Evolutionary conservation across 2,329 filamentous ascomycete species (phyloP).

Genomic region (Diaporthe eres): DNA sequence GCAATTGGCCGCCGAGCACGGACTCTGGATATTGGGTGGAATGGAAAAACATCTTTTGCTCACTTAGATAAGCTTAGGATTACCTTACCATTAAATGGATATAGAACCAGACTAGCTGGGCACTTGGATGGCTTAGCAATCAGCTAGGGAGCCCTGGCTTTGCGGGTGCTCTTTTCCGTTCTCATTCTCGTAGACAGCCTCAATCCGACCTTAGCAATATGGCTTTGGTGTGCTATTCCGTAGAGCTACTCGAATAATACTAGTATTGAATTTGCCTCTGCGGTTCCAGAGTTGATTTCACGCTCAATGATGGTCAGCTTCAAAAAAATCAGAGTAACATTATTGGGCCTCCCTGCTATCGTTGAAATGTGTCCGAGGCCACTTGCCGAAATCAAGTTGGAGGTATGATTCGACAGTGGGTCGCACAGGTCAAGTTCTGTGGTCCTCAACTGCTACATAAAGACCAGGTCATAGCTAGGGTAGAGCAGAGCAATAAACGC

Average conservation of each 20-base stretch:
- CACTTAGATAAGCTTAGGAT: too few relatives aligned
- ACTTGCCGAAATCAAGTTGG: neutral
- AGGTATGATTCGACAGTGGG: neutral
- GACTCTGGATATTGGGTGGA: neutral
- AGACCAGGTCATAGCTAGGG: neutral
- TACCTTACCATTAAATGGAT: neutral
- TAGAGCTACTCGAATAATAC: neutral
- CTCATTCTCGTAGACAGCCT: neutral
- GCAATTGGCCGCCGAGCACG: too few relatives aligned
- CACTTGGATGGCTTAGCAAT: neutral
- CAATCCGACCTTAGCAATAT: neutral
- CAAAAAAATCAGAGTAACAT: neutral
- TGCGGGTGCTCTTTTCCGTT: neutral
- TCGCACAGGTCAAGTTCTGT: too few relatives aligned
- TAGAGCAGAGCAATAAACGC: neutral
- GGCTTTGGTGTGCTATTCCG: neutral
- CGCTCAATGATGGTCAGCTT: neutral
- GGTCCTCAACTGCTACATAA: neutral
- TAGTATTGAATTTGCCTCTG: neutral
- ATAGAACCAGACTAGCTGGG: neutral
- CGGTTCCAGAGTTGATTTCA: neutral
- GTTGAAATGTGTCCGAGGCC: neutral
- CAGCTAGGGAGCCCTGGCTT: neutral
- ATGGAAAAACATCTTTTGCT: neutral
- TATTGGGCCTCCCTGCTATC: neutral